Evolutionary conservation across 441 rosid genomes (phyloP).

Genomic region (Dalechampia spathulata): DNA sequence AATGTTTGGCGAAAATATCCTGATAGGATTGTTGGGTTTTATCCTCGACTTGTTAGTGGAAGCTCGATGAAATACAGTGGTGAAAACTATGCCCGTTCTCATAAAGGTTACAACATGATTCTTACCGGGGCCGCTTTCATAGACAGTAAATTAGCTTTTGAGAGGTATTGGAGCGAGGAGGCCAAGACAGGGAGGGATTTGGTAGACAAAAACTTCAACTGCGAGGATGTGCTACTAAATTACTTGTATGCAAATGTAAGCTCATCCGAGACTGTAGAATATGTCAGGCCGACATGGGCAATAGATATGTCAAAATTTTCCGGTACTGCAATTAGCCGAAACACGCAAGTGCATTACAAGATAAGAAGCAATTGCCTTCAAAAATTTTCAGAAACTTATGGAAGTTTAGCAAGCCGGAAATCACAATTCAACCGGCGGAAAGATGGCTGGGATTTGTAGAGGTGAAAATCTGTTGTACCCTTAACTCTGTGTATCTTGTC

Average conservation of each 20-base stretch:
- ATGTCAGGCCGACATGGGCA: conserved; percentile 78
- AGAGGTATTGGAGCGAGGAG: conserved; percentile 49
- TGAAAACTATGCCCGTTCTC: conserved; percentile 72
- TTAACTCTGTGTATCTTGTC: too few species aligned
- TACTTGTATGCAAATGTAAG: conserved; percentile 80
- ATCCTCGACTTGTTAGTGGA: conserved; percentile 60
- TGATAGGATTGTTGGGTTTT: conserved; percentile 78
- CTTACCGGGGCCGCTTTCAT: conserved; percentile 97
- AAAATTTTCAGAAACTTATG: conserved; percentile 62
- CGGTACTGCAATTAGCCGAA: conserved; percentile 71
- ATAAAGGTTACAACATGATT: conserved; percentile 77
- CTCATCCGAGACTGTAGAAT: conserved; percentile 51
- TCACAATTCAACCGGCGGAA: conserved; percentile 55
- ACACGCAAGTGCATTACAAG: conserved; percentile 73
- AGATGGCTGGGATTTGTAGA: conserved; percentile 92
- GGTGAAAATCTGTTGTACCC: too few species aligned
- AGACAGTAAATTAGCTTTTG: conserved; percentile 54
- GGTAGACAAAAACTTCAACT: conserved; percentile 67
- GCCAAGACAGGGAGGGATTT: conserved; percentile 60
- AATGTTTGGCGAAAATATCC: conserved; percentile 85
- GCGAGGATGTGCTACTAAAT: conserved; percentile 83
- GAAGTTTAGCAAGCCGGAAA: conserved; percentile 45
- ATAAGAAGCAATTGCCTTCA: conserved; percentile 63
- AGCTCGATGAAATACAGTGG: conserved; percentile 56
- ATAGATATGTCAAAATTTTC: conserved; percentile 85